Evolutionary conservation across 2,329 filamentous ascomycete species (phyloP).

Genomic region (Phyllosticta citribraziliensis): DNA sequence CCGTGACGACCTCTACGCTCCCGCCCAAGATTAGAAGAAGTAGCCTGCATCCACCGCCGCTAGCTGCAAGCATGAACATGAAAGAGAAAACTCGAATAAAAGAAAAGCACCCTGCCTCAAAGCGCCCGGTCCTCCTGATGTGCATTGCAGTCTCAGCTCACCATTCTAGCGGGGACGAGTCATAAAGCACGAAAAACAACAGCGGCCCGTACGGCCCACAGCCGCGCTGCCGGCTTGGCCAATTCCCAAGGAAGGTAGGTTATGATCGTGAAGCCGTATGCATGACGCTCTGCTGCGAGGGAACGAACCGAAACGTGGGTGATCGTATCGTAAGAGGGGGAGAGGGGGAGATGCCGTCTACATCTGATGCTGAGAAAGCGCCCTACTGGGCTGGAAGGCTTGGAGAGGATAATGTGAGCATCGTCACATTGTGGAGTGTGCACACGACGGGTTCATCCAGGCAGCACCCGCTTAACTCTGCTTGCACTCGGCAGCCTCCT

Average conservation of each 20-base stretch:
- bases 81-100: slow-evolving; percentile 3
- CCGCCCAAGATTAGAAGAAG: slow-evolving; percentile 9
- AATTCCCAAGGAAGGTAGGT: slow-evolving; percentile 7
- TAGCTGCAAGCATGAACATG: slow-evolving; percentile 10
- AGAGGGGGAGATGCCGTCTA: slow-evolving; percentile 10
- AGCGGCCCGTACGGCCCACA: slow-evolving; percentile 9
- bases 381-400: neutral
- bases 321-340: slow-evolving; percentile 1
- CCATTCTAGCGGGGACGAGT: slow-evolving; percentile 8
- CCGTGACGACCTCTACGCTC: slow-evolving; percentile 10
- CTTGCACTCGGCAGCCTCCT: slow-evolving; percentile 37
- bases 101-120: slow-evolving; percentile 10
- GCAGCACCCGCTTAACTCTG: slow-evolving; percentile 26
- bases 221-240: neutral
- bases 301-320: slow-evolving; percentile 3
- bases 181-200: slow-evolving; percentile 9
- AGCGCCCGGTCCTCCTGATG: slow-evolving; percentile 11
- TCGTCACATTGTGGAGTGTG: slow-evolving; percentile 2
- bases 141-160: slow-evolving; percentile 11
- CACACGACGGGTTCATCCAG: neutral
- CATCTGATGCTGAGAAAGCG: slow-evolving; percentile 9
- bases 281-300: slow-evolving; percentile 8
- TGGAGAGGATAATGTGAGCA: slow-evolving; percentile 2
- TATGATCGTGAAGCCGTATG: slow-evolving; percentile 9
- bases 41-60: slow-evolving; percentile 9